phyloP scores from a whole-genome alignment of 2,329 filamentous ascomycete species.

The Sclerotinia minor region DNA sequence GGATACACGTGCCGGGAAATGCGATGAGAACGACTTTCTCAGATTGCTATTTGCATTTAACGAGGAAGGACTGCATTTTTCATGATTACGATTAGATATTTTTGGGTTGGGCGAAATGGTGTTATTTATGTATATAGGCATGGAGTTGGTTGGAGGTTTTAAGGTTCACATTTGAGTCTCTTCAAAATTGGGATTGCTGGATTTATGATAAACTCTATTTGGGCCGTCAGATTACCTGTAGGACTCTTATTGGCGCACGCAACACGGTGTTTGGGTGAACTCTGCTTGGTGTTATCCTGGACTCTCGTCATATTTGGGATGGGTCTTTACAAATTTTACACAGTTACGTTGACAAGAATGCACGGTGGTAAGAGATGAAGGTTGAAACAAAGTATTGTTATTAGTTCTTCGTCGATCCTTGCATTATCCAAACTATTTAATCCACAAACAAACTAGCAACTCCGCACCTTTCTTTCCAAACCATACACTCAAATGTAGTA shows the following conservation, averaged over 20 bases:
- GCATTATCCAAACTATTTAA: background rate
- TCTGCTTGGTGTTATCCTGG: background rate
- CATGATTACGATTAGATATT: slow-evolving; percentile 30
- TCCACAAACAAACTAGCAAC: background rate
- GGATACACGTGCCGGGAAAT: slow-evolving; percentile 80
- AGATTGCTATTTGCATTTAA: slow-evolving; percentile 81
- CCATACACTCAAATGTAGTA: background rate
- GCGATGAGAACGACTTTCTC: slow-evolving; percentile 91
- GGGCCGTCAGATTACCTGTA: background rate
- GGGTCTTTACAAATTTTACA: background rate
- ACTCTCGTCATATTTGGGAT: background rate
- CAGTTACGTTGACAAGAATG: background rate
- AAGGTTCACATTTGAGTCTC: background rate
- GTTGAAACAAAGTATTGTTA: background rate
- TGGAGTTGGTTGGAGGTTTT: slow-evolving; percentile 32
- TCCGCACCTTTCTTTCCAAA: background rate
- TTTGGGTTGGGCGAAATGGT: slow-evolving; percentile 27
- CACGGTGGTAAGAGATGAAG: background rate
- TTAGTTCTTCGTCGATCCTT: background rate
- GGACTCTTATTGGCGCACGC: background rate
- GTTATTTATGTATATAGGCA: slow-evolving; percentile 23
- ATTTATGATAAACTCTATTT: background rate
- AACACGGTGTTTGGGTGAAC: background rate
- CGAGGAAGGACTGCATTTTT: slow-evolving; percentile 87
- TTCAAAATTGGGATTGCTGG: slow-evolving; percentile 10